A percentile compares a stretch with the other conserved stretches of the same genome.
Evolutionary conservation across 2,329 filamentous ascomycete genomes (phyloP).

Genomic region (Nemania sp.): DNA sequence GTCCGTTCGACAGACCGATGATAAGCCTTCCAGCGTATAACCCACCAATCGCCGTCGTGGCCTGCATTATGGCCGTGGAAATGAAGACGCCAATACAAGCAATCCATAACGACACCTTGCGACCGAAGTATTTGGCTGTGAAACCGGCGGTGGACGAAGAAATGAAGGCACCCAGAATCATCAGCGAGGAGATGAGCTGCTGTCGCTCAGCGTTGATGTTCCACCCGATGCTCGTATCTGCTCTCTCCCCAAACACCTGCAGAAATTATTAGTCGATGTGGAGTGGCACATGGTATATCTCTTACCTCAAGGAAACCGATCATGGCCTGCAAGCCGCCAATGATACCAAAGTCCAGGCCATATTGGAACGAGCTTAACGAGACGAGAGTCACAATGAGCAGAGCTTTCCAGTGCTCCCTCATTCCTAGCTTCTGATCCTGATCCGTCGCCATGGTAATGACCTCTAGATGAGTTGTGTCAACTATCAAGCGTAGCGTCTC

Average conservation of each 20-base stretch:
- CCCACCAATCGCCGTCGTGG: conserved; percentile 49
- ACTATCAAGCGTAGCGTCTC: not conserved
- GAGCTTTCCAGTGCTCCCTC: conserved; percentile 36
- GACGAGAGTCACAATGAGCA: conserved; percentile 34
- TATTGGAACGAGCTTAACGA: conserved; percentile 41
- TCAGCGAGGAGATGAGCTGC: conserved; percentile 52
- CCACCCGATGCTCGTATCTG: conserved; percentile 32
- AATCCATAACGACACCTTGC: conserved; percentile 46
- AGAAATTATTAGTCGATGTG: conserved; percentile 1
- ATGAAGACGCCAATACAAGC: conserved; percentile 42
- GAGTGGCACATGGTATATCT: not conserved
- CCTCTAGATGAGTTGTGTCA: not conserved
- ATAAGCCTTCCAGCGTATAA: conserved; percentile 54
- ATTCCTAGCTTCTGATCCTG: conserved; percentile 25
- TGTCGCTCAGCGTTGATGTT: conserved; percentile 45
- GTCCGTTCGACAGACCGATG: conserved; percentile 48
- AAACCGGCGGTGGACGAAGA: conserved; percentile 48
- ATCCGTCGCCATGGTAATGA: conserved; percentile 27
- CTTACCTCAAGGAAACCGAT: conserved; percentile 38
- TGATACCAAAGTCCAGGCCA: conserved; percentile 40
- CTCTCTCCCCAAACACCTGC: conserved; percentile 36
- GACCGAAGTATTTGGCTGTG: conserved; percentile 42
- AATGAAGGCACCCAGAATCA: conserved; percentile 52
- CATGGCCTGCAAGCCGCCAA: conserved; percentile 41
- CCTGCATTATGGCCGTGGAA: conserved; percentile 56